Percentiles rank a stretch among this genome's conserved stretches.
Conservation (phyloP, 306 rosid species). For the Astragalus glycyphyllos region DNA sequence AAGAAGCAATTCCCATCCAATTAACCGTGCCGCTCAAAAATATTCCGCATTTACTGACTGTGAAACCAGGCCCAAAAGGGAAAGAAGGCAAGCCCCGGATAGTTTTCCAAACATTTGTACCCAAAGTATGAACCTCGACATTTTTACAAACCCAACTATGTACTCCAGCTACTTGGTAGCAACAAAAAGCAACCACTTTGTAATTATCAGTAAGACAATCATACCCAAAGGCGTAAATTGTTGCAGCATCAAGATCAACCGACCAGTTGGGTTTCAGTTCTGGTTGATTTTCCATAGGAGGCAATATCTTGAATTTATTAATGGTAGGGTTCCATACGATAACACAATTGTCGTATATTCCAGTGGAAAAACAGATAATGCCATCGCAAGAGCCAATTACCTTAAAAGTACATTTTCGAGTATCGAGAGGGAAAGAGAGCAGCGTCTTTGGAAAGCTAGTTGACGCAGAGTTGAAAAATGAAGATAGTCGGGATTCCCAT, state of each 20-base stretch:
- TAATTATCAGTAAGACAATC: neutral
- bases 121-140: slow-evolving; percentile 33
- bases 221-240: neutral
- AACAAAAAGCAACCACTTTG: neutral
- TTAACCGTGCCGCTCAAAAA: too few relatives aligned
- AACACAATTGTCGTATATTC: neutral
- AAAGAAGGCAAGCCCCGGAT: slow-evolving; percentile 11
- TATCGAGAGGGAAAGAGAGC: neutral
- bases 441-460: neutral
- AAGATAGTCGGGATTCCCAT: neutral
- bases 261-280: too few relatives aligned
- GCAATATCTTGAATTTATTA: too few relatives aligned
- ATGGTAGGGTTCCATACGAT: neutral
- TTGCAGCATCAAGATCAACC: neutral
- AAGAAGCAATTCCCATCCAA: too few relatives aligned
- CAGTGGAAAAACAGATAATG: neutral
- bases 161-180: neutral
- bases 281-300: neutral
- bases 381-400: neutral
- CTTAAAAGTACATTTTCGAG: neutral
- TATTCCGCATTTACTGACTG: neutral
- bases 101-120: slow-evolving; percentile 36
- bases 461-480: neutral
- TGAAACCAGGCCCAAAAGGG: neutral
- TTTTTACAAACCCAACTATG: neutral